phyloP scores from a whole-genome alignment of 192 early-diverging fungal species.

The Entophlyctis helioformis region DNA sequence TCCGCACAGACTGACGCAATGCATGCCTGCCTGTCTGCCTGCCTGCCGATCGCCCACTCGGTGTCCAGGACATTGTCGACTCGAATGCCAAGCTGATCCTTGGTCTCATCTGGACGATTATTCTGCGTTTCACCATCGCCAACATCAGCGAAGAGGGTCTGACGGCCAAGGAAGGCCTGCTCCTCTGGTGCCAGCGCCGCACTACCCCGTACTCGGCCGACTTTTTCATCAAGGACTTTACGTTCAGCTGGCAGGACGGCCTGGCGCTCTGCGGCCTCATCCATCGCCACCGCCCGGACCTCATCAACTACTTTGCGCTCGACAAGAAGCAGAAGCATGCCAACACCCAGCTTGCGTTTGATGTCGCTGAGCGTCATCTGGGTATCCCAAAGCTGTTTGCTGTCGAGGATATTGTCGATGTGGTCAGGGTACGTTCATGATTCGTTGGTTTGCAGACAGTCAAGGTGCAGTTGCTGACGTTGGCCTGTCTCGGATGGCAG shows the following conservation, averaged over 20 bases:
- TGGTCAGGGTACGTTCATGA: conserved; percentile 37
- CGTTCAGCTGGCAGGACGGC: conserved; percentile 83
- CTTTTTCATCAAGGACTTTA: conserved; percentile 83
- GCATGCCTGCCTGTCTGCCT: too few relatives aligned
- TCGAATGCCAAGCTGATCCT: conserved; percentile 81
- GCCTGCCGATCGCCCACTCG: not conserved
- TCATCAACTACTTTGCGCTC: conserved; percentile 76
- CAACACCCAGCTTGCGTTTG: conserved; percentile 88
- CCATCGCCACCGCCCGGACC: conserved; percentile 87
- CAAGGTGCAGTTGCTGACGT: too few relatives aligned
- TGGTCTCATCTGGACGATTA: conserved; percentile 95
- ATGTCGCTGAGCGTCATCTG: conserved; percentile 81
- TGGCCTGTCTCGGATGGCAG: too few relatives aligned
- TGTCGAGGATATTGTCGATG: conserved; percentile 92
- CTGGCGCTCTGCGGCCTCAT: conserved; percentile 95
- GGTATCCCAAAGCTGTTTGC: conserved; percentile 88
- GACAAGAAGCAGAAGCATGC: conserved; percentile 71
- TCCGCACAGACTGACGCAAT: not conserved
- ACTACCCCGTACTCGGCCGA: conserved; percentile 78
- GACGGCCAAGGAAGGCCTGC: conserved; percentile 89
- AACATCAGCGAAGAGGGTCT: conserved; percentile 74
- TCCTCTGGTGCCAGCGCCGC: conserved; percentile 94
- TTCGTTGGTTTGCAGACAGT: not conserved
- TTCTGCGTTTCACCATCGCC: conserved; percentile 85
- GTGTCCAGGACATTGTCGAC: conserved; percentile 74